Percentiles rank a stretch among this genome's conserved stretches.
Evolutionary conservation across 2,329 filamentous ascomycete species (phyloP).

Genomic region (Verticillium tricorpus): DNA sequence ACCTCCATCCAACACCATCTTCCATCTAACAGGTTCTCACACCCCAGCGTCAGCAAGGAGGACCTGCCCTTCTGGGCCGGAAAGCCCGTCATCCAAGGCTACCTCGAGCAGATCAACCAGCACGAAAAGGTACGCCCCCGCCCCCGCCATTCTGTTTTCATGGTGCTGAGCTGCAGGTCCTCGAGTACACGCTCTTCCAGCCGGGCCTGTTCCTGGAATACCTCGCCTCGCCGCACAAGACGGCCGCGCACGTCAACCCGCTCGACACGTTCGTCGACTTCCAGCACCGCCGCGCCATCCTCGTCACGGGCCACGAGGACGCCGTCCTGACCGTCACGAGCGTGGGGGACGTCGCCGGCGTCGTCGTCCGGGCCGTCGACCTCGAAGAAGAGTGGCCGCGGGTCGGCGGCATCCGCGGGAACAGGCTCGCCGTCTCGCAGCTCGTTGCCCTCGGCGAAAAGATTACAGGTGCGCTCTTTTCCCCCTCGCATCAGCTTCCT

Average conservation of each 20-base stretch:
- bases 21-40: background rate
- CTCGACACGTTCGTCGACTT: constrained; percentile 26
- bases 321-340: constrained; percentile 25
- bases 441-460: constrained; percentile 27
- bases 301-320: constrained; percentile 30
- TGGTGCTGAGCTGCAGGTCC: constrained; percentile 25
- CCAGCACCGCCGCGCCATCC: constrained; percentile 33
- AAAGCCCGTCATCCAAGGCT: constrained; percentile 34
- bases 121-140: constrained; percentile 26
- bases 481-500: background rate
- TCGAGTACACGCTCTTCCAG: constrained; percentile 47
- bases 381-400: constrained; percentile 35
- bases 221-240: constrained; percentile 37
- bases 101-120: constrained; percentile 36
- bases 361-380: constrained; percentile 31
- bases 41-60: background rate
- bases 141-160: no score
- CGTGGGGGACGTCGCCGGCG: constrained; percentile 26
- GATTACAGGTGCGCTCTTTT: constrained; percentile 22
- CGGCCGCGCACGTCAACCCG: constrained; percentile 29
- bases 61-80: constrained; percentile 26
- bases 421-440: constrained; percentile 20
- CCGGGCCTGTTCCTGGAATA: constrained; percentile 44
- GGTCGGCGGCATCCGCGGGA: constrained; percentile 31
- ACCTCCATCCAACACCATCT: no score